Evolutionary conservation across 2,329 filamentous ascomycete genomes (phyloP).

Genomic region (Boeremia lycopersici): DNA sequence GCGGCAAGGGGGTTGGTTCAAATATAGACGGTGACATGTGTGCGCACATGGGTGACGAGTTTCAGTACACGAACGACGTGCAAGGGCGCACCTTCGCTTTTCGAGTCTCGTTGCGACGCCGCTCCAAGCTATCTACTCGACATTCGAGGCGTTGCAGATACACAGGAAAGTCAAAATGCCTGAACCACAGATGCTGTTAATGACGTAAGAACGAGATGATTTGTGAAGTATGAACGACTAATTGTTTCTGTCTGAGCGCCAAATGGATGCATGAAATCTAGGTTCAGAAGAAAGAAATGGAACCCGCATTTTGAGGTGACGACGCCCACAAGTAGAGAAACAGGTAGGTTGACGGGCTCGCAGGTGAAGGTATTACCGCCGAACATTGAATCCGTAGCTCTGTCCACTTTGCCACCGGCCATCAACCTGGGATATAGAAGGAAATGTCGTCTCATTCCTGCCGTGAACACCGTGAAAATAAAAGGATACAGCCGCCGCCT

Average conservation of each 20-base stretch:
- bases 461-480: constrained; percentile 39
- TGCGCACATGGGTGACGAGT: constrained; percentile 13
- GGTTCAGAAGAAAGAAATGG: constrained; percentile 3
- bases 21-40: constrained; percentile 9
- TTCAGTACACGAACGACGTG: constrained; percentile 15
- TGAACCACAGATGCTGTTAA: neutral
- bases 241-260: constrained; percentile 20
- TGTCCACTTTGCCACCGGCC: constrained; percentile 1
- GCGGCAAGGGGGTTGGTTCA: constrained; percentile 8
- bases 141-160: neutral
- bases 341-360: constrained; percentile 10
- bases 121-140: neutral
- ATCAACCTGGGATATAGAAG: constrained; percentile 16
- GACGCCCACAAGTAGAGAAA: constrained; percentile 8
- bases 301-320: constrained; percentile 10
- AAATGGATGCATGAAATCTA: constrained; percentile 16
- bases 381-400: constrained; percentile 6
- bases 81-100: constrained; percentile 7
- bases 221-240: constrained; percentile 5
- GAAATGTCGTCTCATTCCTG: constrained; percentile 22
- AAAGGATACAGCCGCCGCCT: constrained; percentile 48
- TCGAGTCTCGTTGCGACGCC: constrained; percentile 2
- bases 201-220: neutral
- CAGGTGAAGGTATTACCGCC: constrained; percentile 10
- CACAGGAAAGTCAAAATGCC: neutral